Conservation (phyloP, 2,329 filamentous ascomycete species). For the Mollisiaceae sp. region DNA sequence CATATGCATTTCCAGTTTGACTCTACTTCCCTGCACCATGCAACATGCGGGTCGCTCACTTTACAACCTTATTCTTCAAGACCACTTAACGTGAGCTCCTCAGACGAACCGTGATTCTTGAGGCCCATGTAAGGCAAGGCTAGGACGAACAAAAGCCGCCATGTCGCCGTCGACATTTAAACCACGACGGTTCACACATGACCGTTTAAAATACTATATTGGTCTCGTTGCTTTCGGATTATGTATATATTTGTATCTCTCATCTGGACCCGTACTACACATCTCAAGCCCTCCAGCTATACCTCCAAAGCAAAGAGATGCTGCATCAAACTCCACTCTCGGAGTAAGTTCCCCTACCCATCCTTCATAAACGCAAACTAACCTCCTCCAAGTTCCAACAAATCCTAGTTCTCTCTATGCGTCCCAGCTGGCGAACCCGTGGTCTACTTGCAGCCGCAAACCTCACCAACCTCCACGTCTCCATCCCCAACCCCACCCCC, state of each 20-base stretch:
- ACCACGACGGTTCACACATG: neutral
- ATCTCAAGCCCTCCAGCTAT: neutral
- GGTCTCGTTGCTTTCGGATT: neutral
- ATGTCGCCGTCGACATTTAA: neutral
- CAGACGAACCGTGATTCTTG: neutral
- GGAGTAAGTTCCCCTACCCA: constrained; percentile 1
- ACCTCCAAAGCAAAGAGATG: neutral
- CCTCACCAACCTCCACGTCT: constrained; percentile 42
- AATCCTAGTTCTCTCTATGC: constrained; percentile 42
- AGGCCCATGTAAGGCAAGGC: neutral
- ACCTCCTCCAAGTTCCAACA: constrained; percentile 15
- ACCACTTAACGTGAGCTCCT: too few relatives aligned
- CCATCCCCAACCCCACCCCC: constrained; percentile 43
- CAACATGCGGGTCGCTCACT: neutral
- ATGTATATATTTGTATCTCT: neutral
- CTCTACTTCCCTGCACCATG: neutral
- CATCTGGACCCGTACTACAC: neutral
- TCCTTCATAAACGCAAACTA: neutral
- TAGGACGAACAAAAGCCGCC: neutral
- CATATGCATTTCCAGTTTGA: neutral
- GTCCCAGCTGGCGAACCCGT: constrained; percentile 45
- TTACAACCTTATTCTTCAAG: neutral
- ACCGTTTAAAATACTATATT: neutral
- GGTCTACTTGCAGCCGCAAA: constrained; percentile 45
- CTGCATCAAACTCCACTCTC: constrained; percentile 15